Conservation (phyloP, 441 rosid species). For the Bocquillonia castaneifolia region DNA sequence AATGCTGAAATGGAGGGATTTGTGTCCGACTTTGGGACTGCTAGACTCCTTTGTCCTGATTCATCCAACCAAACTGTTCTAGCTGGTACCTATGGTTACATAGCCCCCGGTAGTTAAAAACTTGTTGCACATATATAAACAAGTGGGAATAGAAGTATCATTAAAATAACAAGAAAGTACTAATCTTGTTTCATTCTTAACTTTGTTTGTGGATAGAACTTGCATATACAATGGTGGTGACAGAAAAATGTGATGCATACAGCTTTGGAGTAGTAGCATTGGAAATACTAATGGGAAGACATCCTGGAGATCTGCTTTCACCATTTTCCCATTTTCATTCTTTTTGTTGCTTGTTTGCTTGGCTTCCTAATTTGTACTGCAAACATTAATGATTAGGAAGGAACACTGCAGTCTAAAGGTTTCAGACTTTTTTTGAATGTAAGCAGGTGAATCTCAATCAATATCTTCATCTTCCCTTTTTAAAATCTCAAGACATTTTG, state of each 20-base stretch:
- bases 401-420: no score
- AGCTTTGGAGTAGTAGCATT: conserved; percentile 25
- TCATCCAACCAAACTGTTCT: conserved; percentile 23
- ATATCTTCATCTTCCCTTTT: no score
- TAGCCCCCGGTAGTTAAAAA: conserved; percentile 33
- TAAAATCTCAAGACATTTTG: no score
- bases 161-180: no score
- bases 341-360: conserved; percentile 10
- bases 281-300: conserved; percentile 28
- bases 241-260: conserved; percentile 27
- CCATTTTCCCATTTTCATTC: no score
- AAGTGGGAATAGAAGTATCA: no score
- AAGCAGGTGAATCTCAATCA: no score
- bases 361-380: no score
- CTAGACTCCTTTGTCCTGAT: conserved; percentile 17
- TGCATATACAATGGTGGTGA: conserved; percentile 22
- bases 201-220: conserved; percentile 12
- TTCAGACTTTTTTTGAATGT: no score
- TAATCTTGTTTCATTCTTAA: no score
- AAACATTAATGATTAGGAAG: no score
- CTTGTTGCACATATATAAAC: neutral
- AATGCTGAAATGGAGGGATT: neutral
- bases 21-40: conserved; percentile 8
- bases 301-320: conserved; percentile 24
- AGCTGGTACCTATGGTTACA: conserved; percentile 28